Percentiles rank a stretch among this genome's conserved stretches.
Conservation (phyloP, 2,329 filamentous ascomycete genomes). For the Gliomastix tumulicola region DNA sequence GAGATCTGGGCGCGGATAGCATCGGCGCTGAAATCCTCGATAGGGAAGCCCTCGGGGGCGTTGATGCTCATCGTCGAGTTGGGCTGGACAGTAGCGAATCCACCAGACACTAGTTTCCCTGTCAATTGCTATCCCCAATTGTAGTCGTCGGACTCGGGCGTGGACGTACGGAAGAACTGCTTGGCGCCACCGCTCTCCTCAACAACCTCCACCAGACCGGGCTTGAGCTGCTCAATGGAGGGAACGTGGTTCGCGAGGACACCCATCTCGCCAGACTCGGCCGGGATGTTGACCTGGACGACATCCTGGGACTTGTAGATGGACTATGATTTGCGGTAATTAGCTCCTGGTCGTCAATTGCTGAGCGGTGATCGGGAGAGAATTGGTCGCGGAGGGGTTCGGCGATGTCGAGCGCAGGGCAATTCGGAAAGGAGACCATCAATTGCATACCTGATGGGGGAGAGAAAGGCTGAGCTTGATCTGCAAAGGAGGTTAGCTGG, state of each 20-base stretch:
- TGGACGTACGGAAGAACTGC: constrained; percentile 94
- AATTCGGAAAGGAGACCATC: too few species aligned
- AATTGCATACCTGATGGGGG: constrained; percentile 84
- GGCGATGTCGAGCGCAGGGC: constrained; percentile 8
- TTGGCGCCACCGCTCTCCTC: constrained; percentile 87
- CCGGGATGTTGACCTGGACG: constrained; percentile 97
- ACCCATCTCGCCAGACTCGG: constrained; percentile 98
- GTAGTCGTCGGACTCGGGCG: too few species aligned
- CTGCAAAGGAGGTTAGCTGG: constrained; percentile 30
- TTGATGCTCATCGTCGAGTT: constrained; percentile 96
- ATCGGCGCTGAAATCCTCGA: constrained; percentile 95
- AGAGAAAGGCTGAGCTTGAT: constrained; percentile 98
- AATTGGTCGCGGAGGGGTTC: neutral
- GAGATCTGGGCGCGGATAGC: constrained; percentile 83
- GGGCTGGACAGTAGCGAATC: constrained; percentile 95
- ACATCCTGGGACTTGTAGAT: constrained; percentile 63
- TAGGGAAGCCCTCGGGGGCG: constrained; percentile 86
- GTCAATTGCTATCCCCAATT: constrained; percentile 10
- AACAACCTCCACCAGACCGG: constrained; percentile 90
- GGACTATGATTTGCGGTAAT: constrained; percentile 55
- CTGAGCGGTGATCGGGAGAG: constrained; percentile 5
- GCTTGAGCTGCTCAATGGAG: constrained; percentile 97
- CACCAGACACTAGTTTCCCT: constrained; percentile 82
- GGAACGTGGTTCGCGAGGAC: constrained; percentile 98
- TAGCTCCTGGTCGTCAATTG: constrained; percentile 28